Conservation (phyloP, 2,329 filamentous ascomycete species). For the Aspergillus texensis region DNA sequence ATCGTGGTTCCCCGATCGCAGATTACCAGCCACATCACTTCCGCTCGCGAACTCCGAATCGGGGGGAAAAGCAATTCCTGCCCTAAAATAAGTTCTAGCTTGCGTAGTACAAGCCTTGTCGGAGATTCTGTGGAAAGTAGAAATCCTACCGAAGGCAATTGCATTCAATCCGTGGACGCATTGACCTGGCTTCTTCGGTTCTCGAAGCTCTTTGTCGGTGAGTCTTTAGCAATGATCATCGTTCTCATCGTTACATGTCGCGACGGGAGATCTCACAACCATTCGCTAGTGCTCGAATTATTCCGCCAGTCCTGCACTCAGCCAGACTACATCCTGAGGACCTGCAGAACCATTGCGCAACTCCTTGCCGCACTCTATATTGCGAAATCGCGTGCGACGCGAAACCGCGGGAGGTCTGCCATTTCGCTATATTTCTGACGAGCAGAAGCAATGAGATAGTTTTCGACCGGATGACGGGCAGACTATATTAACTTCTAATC, state of each 20-base stretch:
- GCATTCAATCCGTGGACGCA: background rate
- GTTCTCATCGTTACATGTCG: background rate
- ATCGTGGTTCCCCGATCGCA: background rate
- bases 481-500: background rate
- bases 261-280: background rate
- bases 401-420: background rate
- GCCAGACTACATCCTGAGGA: background rate
- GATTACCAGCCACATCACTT: background rate
- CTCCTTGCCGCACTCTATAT: background rate
- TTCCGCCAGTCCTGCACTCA: background rate
- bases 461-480: background rate
- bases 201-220: slow-evolving; percentile 4
- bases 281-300: background rate
- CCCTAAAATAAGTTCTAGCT: background rate
- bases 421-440: too few species aligned
- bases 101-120: background rate
- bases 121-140: background rate
- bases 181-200: slow-evolving; percentile 1
- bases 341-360: background rate
- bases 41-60: background rate
- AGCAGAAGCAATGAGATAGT: background rate
- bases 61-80: background rate
- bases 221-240: background rate
- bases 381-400: background rate
- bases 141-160: background rate